Evolutionary conservation across 306 rosid species (phyloP).

Genomic region (Malus sieversii): DNA sequence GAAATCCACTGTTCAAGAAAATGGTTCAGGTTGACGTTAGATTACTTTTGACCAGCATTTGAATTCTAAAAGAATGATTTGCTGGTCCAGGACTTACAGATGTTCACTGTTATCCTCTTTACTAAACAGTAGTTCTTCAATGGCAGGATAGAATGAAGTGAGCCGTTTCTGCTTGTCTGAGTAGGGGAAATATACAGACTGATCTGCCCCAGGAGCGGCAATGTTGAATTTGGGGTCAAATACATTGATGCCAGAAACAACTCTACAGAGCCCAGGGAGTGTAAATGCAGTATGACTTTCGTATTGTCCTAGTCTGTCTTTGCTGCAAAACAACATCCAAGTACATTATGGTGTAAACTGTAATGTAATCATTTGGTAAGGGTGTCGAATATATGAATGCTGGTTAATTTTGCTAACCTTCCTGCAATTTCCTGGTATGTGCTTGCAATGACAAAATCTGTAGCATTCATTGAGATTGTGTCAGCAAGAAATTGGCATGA

Average conservation of each 20-base stretch:
- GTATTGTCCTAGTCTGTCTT: conserved; percentile 85
- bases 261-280: conserved; percentile 86
- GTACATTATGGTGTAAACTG: conserved; percentile 13
- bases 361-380: background rate
- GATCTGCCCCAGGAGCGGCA: conserved; percentile 92
- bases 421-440: conserved; percentile 95
- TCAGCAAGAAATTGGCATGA: conserved; percentile 94
- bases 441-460: conserved; percentile 89
- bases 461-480: conserved; percentile 79
- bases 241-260: conserved; percentile 86
- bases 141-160: conserved; percentile 46
- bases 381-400: background rate
- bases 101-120: conserved; percentile 63
- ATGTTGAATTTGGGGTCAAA: conserved; percentile 94
- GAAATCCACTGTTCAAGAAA: conserved; percentile 50
- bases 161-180: conserved; percentile 46
- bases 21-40: background rate
- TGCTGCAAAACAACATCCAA: conserved; percentile 48
- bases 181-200: conserved; percentile 63
- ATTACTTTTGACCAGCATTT: background rate
- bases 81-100: conserved; percentile 36
- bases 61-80: background rate
- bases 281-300: conserved; percentile 86
- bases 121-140: conserved; percentile 70
- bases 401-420: conserved; percentile 44